Conservation (phyloP, 1,139 yeast species). For the Pichia sp. region DNA sequence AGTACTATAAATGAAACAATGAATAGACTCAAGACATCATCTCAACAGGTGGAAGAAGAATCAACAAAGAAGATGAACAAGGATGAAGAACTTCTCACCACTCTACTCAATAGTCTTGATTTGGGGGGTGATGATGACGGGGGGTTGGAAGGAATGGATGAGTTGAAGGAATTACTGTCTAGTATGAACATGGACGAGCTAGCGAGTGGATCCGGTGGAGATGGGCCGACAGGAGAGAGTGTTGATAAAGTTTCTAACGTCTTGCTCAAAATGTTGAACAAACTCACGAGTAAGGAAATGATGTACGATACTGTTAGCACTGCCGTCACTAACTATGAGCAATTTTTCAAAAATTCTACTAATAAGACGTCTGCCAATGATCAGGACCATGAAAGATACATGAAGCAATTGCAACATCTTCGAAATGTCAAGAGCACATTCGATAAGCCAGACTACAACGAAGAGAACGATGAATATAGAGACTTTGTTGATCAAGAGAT, state of each 20-base stretch:
- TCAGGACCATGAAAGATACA: conserved; percentile 38
- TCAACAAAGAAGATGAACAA: conserved; percentile 33
- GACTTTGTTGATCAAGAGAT: conserved; percentile 49
- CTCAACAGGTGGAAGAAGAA: conserved; percentile 54
- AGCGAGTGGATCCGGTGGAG: no score
- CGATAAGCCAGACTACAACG: conserved; percentile 48
- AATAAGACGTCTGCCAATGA: conserved; percentile 30
- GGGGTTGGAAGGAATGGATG: conserved; percentile 8
- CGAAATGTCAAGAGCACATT: conserved; percentile 48
- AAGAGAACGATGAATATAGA: conserved; percentile 43
- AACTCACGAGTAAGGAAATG: conserved; percentile 79
- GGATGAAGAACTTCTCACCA: conserved; percentile 58
- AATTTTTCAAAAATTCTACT: conserved; percentile 40
- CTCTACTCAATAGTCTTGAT: conserved; percentile 34
- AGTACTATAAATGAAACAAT: conserved; percentile 76
- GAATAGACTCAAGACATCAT: conserved; percentile 66
- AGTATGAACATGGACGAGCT: conserved; percentile 31
- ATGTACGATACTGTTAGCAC: conserved; percentile 87
- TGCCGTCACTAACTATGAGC: conserved; percentile 62
- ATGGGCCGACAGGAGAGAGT: no score
- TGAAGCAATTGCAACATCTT: conserved; percentile 48
- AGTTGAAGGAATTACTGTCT: conserved; percentile 4
- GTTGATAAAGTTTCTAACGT: conserved; percentile 57
- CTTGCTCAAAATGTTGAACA: conserved; percentile 71
- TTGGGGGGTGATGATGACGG: conserved; percentile 24